Percentiles rank a stretch among this genome's conserved stretches.
Evolutionary conservation across 169 alveolate genomes (phyloP).

Genomic region (Eimeria praecox): DNA sequence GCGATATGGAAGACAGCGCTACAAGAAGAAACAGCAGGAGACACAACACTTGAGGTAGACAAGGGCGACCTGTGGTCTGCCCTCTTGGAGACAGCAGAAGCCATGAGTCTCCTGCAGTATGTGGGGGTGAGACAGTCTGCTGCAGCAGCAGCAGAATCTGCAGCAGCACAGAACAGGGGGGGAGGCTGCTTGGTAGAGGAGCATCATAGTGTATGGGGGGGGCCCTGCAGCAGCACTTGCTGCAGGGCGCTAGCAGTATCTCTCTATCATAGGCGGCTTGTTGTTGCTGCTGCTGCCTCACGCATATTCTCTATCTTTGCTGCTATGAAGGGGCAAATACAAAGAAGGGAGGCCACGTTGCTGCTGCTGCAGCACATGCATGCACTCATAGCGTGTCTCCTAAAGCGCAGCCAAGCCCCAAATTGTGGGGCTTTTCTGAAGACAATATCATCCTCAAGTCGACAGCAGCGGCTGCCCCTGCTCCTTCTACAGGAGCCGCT

Average conservation of each 20-base stretch:
- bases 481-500: not conserved
- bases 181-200: not conserved
- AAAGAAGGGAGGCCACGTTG: constrained; percentile 1
- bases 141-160: not conserved
- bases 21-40: not conserved
- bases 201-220: not conserved
- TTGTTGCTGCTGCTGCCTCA: constrained; percentile 5
- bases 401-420: not conserved
- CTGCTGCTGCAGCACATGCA: constrained; percentile 44
- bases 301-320: not conserved
- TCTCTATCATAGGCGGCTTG: not conserved
- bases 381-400: constrained; percentile 24
- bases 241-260: constrained; percentile 2
- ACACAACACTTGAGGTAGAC: not conserved
- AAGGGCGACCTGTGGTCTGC: constrained; percentile 44
- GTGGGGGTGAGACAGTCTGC: constrained; percentile 4
- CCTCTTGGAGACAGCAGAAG: constrained; percentile 49
- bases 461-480: constrained; percentile 16
- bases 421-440: not conserved
- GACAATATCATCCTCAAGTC: not conserved
- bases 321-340: not conserved
- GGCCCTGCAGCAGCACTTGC: not conserved
- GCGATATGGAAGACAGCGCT: not conserved
- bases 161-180: not conserved
- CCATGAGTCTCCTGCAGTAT: constrained; percentile 35